These are phyloP conservation scores for Aspergillus conjunctus DNA, from an alignment of 495 filamentous ascomycete genomes.

Conservation along the genomic window DNA sequence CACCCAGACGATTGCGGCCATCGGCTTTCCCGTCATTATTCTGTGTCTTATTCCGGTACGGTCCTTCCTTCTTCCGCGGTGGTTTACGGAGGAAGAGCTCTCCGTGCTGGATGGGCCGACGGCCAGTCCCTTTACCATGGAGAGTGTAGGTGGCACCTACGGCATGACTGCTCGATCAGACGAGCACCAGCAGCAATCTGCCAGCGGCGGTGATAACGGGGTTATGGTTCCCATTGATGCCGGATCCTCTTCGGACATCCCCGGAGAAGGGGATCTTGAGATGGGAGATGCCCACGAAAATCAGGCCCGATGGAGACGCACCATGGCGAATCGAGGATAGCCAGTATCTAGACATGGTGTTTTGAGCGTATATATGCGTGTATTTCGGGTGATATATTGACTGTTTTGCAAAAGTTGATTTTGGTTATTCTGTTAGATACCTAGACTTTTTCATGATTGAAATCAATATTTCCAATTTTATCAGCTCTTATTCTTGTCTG, in stretches of 20 bases:
- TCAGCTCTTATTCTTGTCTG: neutral
- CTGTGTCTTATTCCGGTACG: conserved; percentile 76
- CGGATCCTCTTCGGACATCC: conserved; percentile 30
- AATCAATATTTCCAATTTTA: neutral
- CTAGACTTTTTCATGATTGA: neutral
- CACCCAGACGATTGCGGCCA: conserved; percentile 91
- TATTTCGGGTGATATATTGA: conserved; percentile 12
- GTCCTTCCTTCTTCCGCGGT: conserved; percentile 69
- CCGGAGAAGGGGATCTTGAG: conserved; percentile 44
- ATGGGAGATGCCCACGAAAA: conserved; percentile 44
- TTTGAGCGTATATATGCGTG: conserved; percentile 13
- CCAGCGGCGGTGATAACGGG: conserved; percentile 16
- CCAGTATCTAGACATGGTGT: neutral
- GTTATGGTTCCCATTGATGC: conserved; percentile 23
- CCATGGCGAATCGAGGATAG: conserved; percentile 30
- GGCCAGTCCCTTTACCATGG: conserved; percentile 83
- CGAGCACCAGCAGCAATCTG: conserved; percentile 16
- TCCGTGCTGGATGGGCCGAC: conserved; percentile 74
- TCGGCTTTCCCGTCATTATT: conserved; percentile 91
- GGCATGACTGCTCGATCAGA: conserved; percentile 40
- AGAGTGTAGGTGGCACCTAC: conserved; percentile 75
- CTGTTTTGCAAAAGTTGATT: neutral
- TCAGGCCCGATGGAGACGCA: conserved; percentile 30
- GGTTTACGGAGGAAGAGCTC: conserved; percentile 71
- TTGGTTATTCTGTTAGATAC: neutral